Base-by-base conservation (phyloP, 2,329 filamentous ascomycete species). In the Mycogone perniciosa region DNA sequence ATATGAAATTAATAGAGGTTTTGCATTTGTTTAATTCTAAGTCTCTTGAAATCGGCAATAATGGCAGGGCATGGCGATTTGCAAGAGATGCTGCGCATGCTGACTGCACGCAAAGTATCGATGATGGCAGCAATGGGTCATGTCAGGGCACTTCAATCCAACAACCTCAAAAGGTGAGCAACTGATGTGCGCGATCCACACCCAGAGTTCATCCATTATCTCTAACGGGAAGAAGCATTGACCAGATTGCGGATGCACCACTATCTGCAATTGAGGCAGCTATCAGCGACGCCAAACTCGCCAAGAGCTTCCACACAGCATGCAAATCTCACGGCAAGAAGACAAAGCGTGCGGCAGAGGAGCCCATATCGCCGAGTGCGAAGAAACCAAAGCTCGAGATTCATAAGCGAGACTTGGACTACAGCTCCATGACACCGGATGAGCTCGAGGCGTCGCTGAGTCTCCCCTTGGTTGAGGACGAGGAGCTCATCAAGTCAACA, bases 401-500 rank as follows among this genome's bases (percentile, higher is more conserved):
- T 4, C 66, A 67, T 46, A 66, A 61, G 44, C 62, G 59, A 29
- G 65, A 70, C 51, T 46, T 71, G 29, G 67, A 71, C 52, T 70
- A 69, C 44, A 70, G 47, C 55, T 71, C 68, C 49, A 66, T 71
- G 64, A 67, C 72, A 2, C 76, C 83, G 0, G 75, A 77, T 10
- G 79, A 85, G 45, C 69, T 85, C 1, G 86, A 90, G 63, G 71
- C 70, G 6, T 81, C 82, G 0, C 71, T 89, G 5, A 71, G 70
- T 6, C 68, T 90, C 1, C 83, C 85, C 0, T 65, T 81, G 2
- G 71, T 71, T 6, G 69, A 70, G 30, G 75, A 83, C 43, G 83
- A 87, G 58, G 75, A 80, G 1, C 68, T 75, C 6, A 79, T 95
- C 4, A 71, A 73, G 10, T 66, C 70, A 2, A 79, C 80, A 1